These are phyloP conservation scores for Rutstroemia sydowiana DNA, from an alignment of 2,329 filamentous ascomycete genomes.

Conservation along the genomic window DNA sequence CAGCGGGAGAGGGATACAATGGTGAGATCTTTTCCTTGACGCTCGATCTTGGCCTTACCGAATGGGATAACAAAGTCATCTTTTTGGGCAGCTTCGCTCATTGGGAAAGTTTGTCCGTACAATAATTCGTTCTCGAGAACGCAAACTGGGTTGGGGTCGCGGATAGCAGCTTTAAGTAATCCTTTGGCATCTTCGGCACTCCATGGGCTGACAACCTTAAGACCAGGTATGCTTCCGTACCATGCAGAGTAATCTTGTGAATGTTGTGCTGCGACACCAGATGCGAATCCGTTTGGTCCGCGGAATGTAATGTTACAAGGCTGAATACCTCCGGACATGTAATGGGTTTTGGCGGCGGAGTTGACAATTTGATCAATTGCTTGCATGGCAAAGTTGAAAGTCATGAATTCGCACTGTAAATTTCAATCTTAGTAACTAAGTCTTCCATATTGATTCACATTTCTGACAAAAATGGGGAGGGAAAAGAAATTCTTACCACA, in stretches of 20 bases:
- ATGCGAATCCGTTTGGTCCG: slow-evolving; percentile 94
- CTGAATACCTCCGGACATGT: slow-evolving; percentile 99
- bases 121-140: slow-evolving; percentile 83
- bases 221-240: slow-evolving; percentile 95
- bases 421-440: background rate
- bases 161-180: slow-evolving; percentile 93
- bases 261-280: slow-evolving; percentile 95
- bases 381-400: slow-evolving; percentile 99
- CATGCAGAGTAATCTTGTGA: slow-evolving; percentile 98
- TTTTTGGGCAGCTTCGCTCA: slow-evolving; percentile 94
- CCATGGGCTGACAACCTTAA: slow-evolving; percentile 96
- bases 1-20: slow-evolving; percentile 92
- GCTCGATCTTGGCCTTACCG: slow-evolving; percentile 99
- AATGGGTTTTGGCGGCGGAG: slow-evolving; percentile 97
- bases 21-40: slow-evolving; percentile 89
- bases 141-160: slow-evolving; percentile 94
- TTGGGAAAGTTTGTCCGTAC: slow-evolving; percentile 91
- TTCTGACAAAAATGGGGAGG: slow-evolving; percentile 3
- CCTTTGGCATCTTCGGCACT: slow-evolving; percentile 98
- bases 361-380: slow-evolving; percentile 99
- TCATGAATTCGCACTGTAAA: slow-evolving; percentile 95
- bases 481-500: slow-evolving; percentile 55
- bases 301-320: slow-evolving; percentile 99
- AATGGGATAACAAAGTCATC: slow-evolving; percentile 96
- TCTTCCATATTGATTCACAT: background rate